Conservation (phyloP, 441 rosid genomes). For the Erysimum pusillum region DNA sequence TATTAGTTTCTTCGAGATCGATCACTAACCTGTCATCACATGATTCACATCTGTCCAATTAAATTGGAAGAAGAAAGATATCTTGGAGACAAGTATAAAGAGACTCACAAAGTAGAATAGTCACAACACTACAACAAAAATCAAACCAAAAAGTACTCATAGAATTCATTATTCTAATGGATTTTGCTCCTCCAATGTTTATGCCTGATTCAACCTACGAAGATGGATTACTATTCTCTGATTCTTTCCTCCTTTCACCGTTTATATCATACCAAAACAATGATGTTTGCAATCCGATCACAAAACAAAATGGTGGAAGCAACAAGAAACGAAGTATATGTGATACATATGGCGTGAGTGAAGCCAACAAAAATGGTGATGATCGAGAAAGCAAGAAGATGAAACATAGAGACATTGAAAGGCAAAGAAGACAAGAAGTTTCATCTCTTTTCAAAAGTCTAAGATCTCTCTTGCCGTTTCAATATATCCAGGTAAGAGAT, state of each 20-base stretch:
- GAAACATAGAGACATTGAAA: conserved; percentile 63
- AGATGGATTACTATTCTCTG: conserved; percentile 35
- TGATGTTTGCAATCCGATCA: conserved; percentile 6
- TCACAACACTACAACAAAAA: conserved; percentile 2
- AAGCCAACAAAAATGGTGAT: conserved; percentile 30
- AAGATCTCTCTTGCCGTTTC: conserved; percentile 60
- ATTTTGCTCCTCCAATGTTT: conserved; percentile 30
- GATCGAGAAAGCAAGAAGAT: conserved; percentile 53
- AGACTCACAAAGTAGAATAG: conserved; percentile 3
- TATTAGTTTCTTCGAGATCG: conserved; percentile 28
- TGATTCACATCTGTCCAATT: conserved; percentile 34
- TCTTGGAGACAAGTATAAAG: conserved; percentile 34
- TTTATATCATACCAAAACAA: conserved; percentile 21
- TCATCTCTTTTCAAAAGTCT: conserved; percentile 57
- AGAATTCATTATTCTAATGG: conserved; percentile 17
- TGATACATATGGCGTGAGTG: not conserved
- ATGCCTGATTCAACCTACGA: conserved; percentile 23
- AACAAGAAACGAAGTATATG: conserved; percentile 38
- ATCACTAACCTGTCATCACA: conserved; percentile 22
- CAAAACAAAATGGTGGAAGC: conserved; percentile 17
- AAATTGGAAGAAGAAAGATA: conserved; percentile 28
- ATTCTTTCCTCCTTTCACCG: conserved; percentile 32
- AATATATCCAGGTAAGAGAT: conserved; percentile 60
- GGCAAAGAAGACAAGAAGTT: conserved; percentile 71
- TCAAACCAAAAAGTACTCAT: conserved; percentile 17